Percentiles rank a stretch among this genome's conserved stretches.
Conservation (phyloP, 2,329 filamentous ascomycete species). For the Epichloe sibirici region DNA sequence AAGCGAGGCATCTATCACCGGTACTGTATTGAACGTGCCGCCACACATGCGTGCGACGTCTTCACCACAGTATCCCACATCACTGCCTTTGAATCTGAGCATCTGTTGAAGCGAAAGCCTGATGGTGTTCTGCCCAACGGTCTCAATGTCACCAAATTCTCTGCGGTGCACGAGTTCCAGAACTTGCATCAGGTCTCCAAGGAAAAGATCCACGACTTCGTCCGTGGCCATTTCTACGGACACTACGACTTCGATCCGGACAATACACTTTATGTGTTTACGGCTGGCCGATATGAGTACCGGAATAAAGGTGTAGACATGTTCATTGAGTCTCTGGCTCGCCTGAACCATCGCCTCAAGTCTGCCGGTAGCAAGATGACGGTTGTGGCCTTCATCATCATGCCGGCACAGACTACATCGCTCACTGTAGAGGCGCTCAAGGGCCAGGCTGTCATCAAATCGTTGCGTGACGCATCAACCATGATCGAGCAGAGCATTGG, state of each 20-base stretch:
- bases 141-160: slow-evolving; percentile 93
- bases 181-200: slow-evolving; percentile 94
- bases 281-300: slow-evolving; percentile 92
- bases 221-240: slow-evolving; percentile 95
- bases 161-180: slow-evolving; percentile 96
- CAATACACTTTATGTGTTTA: slow-evolving; percentile 97
- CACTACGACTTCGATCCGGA: slow-evolving; percentile 96
- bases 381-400: slow-evolving; percentile 95
- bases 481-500: slow-evolving; percentile 89
- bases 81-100: slow-evolving; percentile 95
- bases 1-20: slow-evolving; percentile 98
- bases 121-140: slow-evolving; percentile 95
- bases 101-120: slow-evolving; percentile 92
- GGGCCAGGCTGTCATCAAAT: slow-evolving; percentile 95
- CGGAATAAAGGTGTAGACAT: slow-evolving; percentile 98
- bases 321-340: slow-evolving; percentile 95
- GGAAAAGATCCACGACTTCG: slow-evolving; percentile 96
- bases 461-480: slow-evolving; percentile 81
- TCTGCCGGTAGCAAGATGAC: slow-evolving; percentile 75
- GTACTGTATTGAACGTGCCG: slow-evolving; percentile 93
- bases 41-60: slow-evolving; percentile 84
- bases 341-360: slow-evolving; percentile 90
- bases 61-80: slow-evolving; percentile 99
- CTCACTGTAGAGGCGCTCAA: slow-evolving; percentile 92
- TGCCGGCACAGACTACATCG: slow-evolving; percentile 93